Conservation (phyloP, 371 early-diverging fungal species). For the Mortierella sp. region DNA sequence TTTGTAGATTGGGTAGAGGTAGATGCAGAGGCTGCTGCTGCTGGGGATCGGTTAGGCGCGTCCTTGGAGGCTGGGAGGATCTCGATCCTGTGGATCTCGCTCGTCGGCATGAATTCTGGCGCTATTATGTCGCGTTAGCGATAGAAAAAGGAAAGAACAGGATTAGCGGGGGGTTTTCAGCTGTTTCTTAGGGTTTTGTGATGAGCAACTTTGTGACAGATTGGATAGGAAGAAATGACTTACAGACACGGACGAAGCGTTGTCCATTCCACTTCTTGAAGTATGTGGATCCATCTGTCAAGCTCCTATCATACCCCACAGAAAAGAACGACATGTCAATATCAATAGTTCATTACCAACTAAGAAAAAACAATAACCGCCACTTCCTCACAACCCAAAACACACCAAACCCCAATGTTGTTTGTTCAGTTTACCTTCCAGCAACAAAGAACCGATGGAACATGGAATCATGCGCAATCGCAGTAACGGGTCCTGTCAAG, state of each 20-base stretch:
- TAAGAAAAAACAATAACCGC: not conserved
- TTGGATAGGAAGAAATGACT: not conserved
- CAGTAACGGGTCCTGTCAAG: constrained; percentile 36
- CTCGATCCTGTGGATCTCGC: constrained; percentile 38
- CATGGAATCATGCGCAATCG: constrained; percentile 41
- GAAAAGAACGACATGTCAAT: not conserved
- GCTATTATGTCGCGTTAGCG: constrained; percentile 12
- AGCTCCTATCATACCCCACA: constrained; percentile 12
- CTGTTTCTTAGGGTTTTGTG: too few relatives aligned
- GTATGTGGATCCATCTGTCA: constrained; percentile 33
- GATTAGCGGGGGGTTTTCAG: not conserved
- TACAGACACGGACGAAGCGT: constrained; percentile 40
- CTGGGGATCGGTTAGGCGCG: constrained; percentile 26
- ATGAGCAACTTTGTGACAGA: not conserved
- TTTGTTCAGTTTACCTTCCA: constrained; percentile 23
- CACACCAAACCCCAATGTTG: not conserved
- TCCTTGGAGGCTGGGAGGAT: constrained; percentile 34
- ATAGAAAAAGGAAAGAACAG: not conserved
- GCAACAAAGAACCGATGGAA: constrained; percentile 49
- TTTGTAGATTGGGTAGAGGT: too few relatives aligned
- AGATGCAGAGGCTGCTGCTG: not conserved
- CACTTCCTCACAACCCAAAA: not conserved
- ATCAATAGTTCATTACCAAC: not conserved
- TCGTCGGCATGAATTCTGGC: constrained; percentile 38
- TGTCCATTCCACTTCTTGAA: constrained; percentile 49